These are phyloP conservation scores for Mollisiaceae sp. DNA, from an alignment of 2,329 filamentous ascomycete species.

Conservation along the genomic window DNA sequence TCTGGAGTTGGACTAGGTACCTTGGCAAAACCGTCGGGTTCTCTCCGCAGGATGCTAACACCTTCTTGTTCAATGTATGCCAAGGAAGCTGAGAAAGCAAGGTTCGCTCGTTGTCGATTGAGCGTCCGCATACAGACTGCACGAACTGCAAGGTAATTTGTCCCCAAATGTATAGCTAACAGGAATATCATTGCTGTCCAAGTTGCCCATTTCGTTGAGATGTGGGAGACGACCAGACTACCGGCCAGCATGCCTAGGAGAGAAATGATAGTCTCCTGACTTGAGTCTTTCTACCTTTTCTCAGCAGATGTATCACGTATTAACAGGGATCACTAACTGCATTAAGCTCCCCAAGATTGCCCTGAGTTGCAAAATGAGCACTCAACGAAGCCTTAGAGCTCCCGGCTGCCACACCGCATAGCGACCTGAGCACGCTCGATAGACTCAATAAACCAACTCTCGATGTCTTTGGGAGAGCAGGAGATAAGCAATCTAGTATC, in stretches of 20 bases:
- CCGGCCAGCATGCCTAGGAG: constrained; percentile 86
- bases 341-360: constrained; percentile 91
- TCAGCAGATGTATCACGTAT: background rate
- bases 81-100: constrained; percentile 70
- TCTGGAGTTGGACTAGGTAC: constrained; percentile 60
- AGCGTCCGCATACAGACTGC: constrained; percentile 83
- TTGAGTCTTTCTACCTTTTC: constrained; percentile 72
- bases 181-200: constrained; percentile 75
- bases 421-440: constrained; percentile 64
- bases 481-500: constrained; percentile 72
- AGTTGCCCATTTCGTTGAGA: constrained; percentile 73
- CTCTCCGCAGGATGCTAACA: background rate
- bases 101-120: constrained; percentile 84
- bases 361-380: constrained; percentile 85
- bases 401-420: constrained; percentile 90
- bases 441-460: constrained; percentile 63
- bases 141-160: constrained; percentile 86
- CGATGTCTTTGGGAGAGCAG: constrained; percentile 61
- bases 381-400: constrained; percentile 90
- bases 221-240: constrained; percentile 77
- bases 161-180: constrained; percentile 76
- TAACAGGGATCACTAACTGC: constrained; percentile 55
- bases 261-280: constrained; percentile 92
- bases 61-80: constrained; percentile 27
- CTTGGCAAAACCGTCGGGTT: background rate